phyloP scores from a whole-genome alignment of 768 basidiomycete genomes.

The Auricularia sp. region DNA sequence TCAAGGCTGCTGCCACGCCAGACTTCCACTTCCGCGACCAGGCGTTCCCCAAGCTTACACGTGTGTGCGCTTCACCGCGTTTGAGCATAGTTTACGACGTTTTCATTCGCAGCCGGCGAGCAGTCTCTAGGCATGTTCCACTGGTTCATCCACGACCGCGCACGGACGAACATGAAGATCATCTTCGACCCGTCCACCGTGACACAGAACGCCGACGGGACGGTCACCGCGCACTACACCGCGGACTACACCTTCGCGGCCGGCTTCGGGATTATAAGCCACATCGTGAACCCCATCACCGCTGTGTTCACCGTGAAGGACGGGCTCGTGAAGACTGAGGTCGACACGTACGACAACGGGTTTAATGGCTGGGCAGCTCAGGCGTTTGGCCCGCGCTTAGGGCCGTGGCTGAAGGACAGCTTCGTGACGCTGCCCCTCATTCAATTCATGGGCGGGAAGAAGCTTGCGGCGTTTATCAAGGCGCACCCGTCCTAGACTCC shows the following conservation, averaged over 20 bases:
- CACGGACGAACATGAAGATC: background rate
- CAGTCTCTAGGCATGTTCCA: background rate
- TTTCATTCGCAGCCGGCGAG: background rate
- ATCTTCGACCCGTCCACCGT: background rate
- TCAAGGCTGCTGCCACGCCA: background rate
- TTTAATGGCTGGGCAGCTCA: background rate
- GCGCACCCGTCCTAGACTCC: background rate
- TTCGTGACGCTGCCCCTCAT: background rate
- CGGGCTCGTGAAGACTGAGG: background rate
- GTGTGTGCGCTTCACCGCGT: background rate
- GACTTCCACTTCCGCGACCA: conserved; percentile 1
- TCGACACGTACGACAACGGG: background rate
- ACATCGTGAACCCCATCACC: conserved; percentile 1
- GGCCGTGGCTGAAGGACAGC: background rate
- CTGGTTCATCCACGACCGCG: background rate
- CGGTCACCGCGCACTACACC: background rate
- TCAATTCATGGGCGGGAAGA: background rate
- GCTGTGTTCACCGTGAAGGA: background rate
- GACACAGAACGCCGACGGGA: background rate
- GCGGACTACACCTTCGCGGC: background rate
- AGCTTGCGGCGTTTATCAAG: background rate
- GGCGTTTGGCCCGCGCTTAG: background rate
- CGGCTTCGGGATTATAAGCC: background rate
- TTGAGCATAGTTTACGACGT: background rate
- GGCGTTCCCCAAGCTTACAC: background rate